Percentiles rank a stretch among this genome's conserved stretches.
phyloP scores from a whole-genome alignment of 768 basidiomycete genomes.

The Boletus fagicola region DNA sequence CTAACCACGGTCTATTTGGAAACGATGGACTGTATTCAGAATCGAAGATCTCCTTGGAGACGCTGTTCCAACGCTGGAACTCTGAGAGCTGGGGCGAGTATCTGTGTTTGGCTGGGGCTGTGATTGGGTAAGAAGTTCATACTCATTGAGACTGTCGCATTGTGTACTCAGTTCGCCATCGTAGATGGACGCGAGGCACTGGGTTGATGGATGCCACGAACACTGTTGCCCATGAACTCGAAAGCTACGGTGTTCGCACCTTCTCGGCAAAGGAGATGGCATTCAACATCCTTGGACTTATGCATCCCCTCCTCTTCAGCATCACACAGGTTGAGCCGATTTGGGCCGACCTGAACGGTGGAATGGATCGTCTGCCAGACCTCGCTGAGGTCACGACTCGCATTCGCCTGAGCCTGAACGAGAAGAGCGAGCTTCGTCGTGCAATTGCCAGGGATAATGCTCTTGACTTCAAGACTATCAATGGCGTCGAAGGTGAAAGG shows the following conservation, averaged over 20 bases:
- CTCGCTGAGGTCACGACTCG: constrained; percentile 88
- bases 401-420: constrained; percentile 77
- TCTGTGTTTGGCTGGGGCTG: constrained; percentile 94
- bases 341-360: constrained; percentile 98
- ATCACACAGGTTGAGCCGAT: constrained; percentile 99
- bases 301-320: constrained; percentile 99
- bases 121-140: constrained; percentile 75
- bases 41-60: constrained; percentile 97
- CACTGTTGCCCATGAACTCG: constrained; percentile 90
- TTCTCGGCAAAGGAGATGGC: constrained; percentile 99
- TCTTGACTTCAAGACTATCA: constrained; percentile 89
- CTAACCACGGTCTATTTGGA: constrained; percentile 97
- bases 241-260: constrained; percentile 90
- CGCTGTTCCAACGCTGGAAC: constrained; percentile 95
- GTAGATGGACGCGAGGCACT: constrained; percentile 95
- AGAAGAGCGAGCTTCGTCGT: constrained; percentile 89
- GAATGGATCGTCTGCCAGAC: constrained; percentile 96
- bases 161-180: constrained; percentile 7
- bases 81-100: constrained; percentile 99
- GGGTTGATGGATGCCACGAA: constrained; percentile 96
- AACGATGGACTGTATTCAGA: constrained; percentile 98
- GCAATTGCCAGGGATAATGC: constrained; percentile 93
- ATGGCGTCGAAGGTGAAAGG: constrained; percentile 89
- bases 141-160: constrained; percentile 5
- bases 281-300: constrained; percentile 98